Evolutionary conservation across 441 rosid genomes (phyloP).

Genomic region (Gossypium schwendimanii): DNA sequence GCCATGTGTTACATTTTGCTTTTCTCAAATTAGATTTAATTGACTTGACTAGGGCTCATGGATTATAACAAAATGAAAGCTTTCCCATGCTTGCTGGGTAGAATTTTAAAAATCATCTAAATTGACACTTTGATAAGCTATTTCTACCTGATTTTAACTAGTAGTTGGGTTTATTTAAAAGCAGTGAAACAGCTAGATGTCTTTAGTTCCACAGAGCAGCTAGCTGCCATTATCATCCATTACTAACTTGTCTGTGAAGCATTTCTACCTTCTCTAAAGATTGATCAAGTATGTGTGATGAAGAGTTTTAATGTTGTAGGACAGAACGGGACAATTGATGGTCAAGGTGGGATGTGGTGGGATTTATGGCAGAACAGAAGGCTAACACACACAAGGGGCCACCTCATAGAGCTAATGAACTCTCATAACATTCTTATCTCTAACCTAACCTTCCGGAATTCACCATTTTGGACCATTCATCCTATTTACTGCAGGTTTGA

Average conservation of each 20-base stretch:
- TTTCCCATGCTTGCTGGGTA: neutral
- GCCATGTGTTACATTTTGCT: neutral
- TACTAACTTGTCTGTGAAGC: neutral
- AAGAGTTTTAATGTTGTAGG: constrained; percentile 35
- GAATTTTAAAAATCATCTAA: neutral
- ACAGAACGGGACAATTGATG: constrained; percentile 81
- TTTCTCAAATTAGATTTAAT: neutral
- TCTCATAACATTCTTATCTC: constrained; percentile 68
- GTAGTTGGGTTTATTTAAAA: neutral
- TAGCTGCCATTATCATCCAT: neutral
- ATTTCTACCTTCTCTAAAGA: neutral
- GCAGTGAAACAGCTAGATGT: constrained; percentile 5
- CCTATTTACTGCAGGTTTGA: constrained; percentile 86
- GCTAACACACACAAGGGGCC: constrained; percentile 77
- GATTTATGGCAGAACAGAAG: constrained; percentile 96
- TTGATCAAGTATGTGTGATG: neutral
- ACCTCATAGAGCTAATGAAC: constrained; percentile 78
- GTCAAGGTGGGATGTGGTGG: constrained; percentile 98
- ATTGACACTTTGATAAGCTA: neutral
- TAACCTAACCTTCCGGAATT: constrained; percentile 68
- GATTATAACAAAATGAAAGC: neutral
- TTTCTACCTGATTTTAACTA: neutral
- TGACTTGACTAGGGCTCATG: neutral
- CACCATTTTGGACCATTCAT: constrained; percentile 93
- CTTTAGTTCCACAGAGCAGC: neutral